Percentiles rank a stretch among this genome's conserved stretches.
Evolutionary conservation across 2,329 filamentous ascomycete species (phyloP).

Genomic region (Fusarium sp.): DNA sequence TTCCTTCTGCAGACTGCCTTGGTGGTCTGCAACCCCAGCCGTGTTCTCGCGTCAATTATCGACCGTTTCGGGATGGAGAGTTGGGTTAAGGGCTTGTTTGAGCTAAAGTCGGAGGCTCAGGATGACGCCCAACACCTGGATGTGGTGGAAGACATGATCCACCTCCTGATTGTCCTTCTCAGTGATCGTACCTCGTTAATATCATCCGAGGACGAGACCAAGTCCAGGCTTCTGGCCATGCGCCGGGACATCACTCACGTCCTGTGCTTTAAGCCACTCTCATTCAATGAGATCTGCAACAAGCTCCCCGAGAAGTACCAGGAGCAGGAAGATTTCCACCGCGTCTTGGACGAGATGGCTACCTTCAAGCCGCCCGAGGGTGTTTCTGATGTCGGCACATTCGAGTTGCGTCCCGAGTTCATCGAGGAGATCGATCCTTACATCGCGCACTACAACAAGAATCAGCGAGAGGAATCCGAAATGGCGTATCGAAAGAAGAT

Average conservation of each 20-base stretch:
- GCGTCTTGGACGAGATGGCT: conserved; percentile 87
- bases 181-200: conserved; percentile 88
- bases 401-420: conserved; percentile 88
- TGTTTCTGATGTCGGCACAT: conserved; percentile 90
- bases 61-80: conserved; percentile 90
- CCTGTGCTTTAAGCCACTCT: conserved; percentile 94
- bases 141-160: conserved; percentile 94
- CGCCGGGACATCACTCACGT: conserved; percentile 93
- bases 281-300: conserved; percentile 89
- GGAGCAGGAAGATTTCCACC: conserved; percentile 89
- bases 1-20: conserved; percentile 93
- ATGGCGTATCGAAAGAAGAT: conserved; percentile 87
- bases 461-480: conserved; percentile 96
- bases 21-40: conserved; percentile 84
- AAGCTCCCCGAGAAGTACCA: conserved; percentile 91
- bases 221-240: conserved; percentile 77
- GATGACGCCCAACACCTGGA: conserved; percentile 92
- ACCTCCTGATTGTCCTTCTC: conserved; percentile 89
- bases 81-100: conserved; percentile 89
- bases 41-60: conserved; percentile 88
- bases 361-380: conserved; percentile 92
- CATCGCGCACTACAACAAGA: conserved; percentile 95
- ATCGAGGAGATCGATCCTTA: conserved; percentile 94
- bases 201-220: conserved; percentile 73
- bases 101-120: conserved; percentile 76